Percentiles rank a stretch among this genome's conserved stretches.
Conservation (phyloP, 2,329 filamentous ascomycete species). For the Colletotrichum paranaense region DNA sequence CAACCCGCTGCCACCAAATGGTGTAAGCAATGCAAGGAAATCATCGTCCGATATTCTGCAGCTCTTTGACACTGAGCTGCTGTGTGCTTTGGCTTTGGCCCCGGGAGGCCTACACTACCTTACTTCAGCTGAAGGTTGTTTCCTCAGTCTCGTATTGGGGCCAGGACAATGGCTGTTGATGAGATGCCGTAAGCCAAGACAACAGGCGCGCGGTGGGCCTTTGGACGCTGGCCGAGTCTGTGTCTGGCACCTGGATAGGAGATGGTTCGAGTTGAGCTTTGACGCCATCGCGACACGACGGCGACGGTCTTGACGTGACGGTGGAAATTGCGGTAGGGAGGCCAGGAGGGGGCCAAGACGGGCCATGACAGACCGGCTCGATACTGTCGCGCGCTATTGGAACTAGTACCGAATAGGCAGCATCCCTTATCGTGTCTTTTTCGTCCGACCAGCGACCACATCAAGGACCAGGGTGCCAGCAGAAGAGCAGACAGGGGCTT, state of each 20-base stretch:
- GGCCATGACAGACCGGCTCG: conserved; percentile 17
- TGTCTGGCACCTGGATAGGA: background rate
- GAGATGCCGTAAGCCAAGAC: conserved; percentile 13
- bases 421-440: conserved; percentile 25
- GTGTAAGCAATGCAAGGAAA: background rate
- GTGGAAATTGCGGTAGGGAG: conserved; percentile 33
- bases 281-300: conserved; percentile 25
- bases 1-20: too few relatives aligned
- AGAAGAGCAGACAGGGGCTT: conserved; percentile 8
- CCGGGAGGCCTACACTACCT: background rate
- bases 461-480: conserved; percentile 9
- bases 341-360: conserved; percentile 25
- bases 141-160: conserved; percentile 29
- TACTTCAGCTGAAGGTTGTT: conserved; percentile 11
- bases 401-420: conserved; percentile 32
- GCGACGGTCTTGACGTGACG: conserved; percentile 22
- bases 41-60: background rate
- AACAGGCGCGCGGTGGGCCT: conserved; percentile 17
- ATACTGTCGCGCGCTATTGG: background rate
- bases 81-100: conserved; percentile 15
- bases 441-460: background rate
- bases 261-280: conserved; percentile 23
- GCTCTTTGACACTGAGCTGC: background rate
- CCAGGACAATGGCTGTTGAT: background rate
- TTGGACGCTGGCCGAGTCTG: conserved; percentile 2